Evolutionary conservation across 257 asterid species (phyloP), one percentile per base, ranked within the genome.

Genomic region (Galeopsis tetrahit): DNA sequence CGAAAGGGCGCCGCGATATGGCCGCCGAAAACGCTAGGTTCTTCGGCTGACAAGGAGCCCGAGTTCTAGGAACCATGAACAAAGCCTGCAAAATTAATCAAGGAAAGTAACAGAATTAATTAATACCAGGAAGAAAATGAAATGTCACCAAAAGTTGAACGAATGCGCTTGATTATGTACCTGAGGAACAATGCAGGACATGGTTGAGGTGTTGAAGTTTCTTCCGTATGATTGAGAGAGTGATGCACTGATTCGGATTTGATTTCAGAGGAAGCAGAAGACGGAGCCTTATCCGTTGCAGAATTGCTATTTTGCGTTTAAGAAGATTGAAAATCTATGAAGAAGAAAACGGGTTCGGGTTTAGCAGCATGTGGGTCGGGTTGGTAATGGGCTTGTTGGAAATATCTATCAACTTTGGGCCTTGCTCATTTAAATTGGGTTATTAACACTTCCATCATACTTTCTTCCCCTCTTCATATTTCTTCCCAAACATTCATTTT

Each of bases 51-150:
- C 77, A 77, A 34, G 77, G 81, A 52, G 78, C 57, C 46, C 77
- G 70, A 79, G 14, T 77, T 68, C 82, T 82, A 11, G 90, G 90
- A 72, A 82, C 63, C 87, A 72, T 60, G 79, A 81, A 82, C 48
- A 84, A 56, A 13, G 88, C 87, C 97, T 88, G 90, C 74, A 3
- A 34, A 63, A 39, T 49, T 59, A 1, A 59, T 15, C 52, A 13
- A 63, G 58, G n/a, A 8, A 36, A 53, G 33, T 15, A 63, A 17
- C 3, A 38, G 13, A 28, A 4, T 6, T 55, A 28, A 4, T 6
- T 55, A 4, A 10, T 31, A 64, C 40, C 17, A 8, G 8, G 55
- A 31, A 42, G 40, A 59, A 35, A 35, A 40, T 42, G 7, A n/a
- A 17, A 7, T 3, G 36, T 7, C n/a, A 40, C 14, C 31, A 38